phyloP scores from a whole-genome alignment of 805 yeast species.

The Candida adriatica region DNA sequence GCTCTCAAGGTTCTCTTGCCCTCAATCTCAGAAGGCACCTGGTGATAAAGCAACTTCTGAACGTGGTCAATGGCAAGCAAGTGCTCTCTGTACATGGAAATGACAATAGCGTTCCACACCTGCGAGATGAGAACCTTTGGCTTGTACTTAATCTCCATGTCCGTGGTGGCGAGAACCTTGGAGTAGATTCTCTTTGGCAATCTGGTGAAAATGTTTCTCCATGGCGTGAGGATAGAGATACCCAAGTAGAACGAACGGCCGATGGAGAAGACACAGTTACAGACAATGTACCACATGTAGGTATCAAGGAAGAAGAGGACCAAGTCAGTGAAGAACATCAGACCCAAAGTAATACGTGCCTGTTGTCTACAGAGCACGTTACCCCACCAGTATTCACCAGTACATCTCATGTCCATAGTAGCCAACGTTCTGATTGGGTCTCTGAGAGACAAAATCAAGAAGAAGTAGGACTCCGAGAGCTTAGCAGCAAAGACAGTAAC shows the following conservation, averaged over 20 bases:
- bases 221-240: conserved; percentile 97
- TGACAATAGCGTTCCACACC: conserved; percentile 98
- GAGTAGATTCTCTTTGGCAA: conserved; percentile 98
- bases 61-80: conserved; percentile 97
- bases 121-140: conserved; percentile 97
- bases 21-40: conserved; percentile 96
- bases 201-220: conserved; percentile 98
- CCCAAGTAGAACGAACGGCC: conserved; percentile 98
- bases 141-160: conserved; percentile 98
- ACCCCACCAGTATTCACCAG: conserved; percentile 91
- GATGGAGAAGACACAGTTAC: conserved; percentile 91
- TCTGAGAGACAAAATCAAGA: conserved; percentile 79
- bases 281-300: conserved; percentile 95
- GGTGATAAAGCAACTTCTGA: conserved; percentile 94
- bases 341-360: conserved; percentile 81
- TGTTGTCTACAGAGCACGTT: conserved; percentile 72
- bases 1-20: conserved; percentile 98
- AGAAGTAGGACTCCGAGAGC: conserved; percentile 84
- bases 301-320: conserved; percentile 97
- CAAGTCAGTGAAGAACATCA: conserved; percentile 90
- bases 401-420: conserved; percentile 84
- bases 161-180: conserved; percentile 94
- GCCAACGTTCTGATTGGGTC: conserved; percentile 93
- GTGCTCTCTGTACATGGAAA: conserved; percentile 99
- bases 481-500: conserved; percentile 82